Conservation (phyloP, 2,329 filamentous ascomycete genomes). For the Hypoxylon sp. region DNA sequence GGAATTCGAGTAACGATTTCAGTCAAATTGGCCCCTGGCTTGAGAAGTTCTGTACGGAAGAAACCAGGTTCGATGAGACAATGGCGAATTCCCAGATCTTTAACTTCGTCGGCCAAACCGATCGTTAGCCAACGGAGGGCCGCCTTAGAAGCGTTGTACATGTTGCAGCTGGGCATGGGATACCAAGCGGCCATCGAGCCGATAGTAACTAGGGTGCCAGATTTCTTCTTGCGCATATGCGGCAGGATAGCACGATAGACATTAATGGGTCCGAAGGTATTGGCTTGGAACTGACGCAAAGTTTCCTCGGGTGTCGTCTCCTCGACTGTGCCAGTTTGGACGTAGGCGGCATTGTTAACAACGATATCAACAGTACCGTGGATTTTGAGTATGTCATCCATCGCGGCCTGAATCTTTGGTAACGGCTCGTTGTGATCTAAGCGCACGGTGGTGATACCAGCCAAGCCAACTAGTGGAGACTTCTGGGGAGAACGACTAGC, state of each 20-base stretch:
- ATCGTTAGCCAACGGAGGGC: conserved; percentile 51
- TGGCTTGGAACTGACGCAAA: conserved; percentile 54
- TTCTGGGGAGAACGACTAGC: conserved; percentile 58
- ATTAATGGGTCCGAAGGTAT: conserved; percentile 58
- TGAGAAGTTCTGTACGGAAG: background rate
- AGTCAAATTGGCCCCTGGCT: background rate
- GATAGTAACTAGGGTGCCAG: conserved; percentile 57
- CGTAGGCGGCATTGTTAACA: conserved; percentile 64
- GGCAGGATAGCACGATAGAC: conserved; percentile 57
- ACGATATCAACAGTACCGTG: conserved; percentile 61
- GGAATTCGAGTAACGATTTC: background rate
- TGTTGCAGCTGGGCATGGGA: conserved; percentile 47
- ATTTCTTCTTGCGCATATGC: conserved; percentile 53
- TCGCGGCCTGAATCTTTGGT: conserved; percentile 54
- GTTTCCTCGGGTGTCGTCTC: conserved; percentile 53
- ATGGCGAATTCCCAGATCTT: background rate
- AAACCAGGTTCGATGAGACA: background rate
- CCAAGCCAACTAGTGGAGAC: conserved; percentile 45
- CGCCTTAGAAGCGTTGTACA: conserved; percentile 58
- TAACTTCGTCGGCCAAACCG: conserved; percentile 51
- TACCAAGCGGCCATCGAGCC: conserved; percentile 55
- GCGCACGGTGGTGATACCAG: conserved; percentile 55
- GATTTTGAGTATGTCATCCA: conserved; percentile 57
- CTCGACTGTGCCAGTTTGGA: conserved; percentile 61
- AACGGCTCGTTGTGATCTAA: conserved; percentile 60